Evolutionary conservation across 768 basidiomycete genomes (phyloP), one percentile per base, ranked within the genome.

Genomic region (Thelephora ganbajun): DNA sequence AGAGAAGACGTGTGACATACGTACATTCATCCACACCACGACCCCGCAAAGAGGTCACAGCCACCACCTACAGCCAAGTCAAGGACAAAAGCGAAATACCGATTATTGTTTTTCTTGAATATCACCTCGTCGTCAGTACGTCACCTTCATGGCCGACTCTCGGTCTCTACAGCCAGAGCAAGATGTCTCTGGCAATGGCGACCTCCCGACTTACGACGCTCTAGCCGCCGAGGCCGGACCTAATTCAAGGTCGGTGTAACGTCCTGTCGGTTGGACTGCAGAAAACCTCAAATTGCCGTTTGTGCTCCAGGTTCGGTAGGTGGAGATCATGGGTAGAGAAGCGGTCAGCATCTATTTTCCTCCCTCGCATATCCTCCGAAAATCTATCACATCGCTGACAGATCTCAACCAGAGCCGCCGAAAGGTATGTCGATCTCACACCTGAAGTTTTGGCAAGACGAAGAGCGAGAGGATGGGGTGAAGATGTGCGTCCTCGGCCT

Each of bases 311-410:
- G 57, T 90, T 90, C 56, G 87, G 87, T 16, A 69, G 87, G 49
- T 91, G 87, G 87, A 75, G 72, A 58, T 77, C 79, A 5, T 91
- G 87, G 87, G 83, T 91, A 48, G 87, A 91, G 67, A 91, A 90
- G 63, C 73, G 87, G 86, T 81, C 53, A 44, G 64, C 52, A 5
- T 3, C 2, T 13, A 18, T 20, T 19, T 51, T 36, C 33, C 41
- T 41, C 43, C 23, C 12, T 20, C 33, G 44, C 33, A 33, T 26
- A 35, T 41, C 43, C 23, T 13, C 22, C 33, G 45, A 26, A 33
- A 33, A 35, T 48, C 45, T 47, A 53, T 47, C 34, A 23, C 53
- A 35, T 44, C 16, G 13, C 13, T 45, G 42, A 43, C 26, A 30
- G 26, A 4, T 30, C 26, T 30, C 26, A 30, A 30, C 35, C 50